phyloP scores from a whole-genome alignment of 2,329 filamentous ascomycete species.

The Aspergillus melleus region DNA sequence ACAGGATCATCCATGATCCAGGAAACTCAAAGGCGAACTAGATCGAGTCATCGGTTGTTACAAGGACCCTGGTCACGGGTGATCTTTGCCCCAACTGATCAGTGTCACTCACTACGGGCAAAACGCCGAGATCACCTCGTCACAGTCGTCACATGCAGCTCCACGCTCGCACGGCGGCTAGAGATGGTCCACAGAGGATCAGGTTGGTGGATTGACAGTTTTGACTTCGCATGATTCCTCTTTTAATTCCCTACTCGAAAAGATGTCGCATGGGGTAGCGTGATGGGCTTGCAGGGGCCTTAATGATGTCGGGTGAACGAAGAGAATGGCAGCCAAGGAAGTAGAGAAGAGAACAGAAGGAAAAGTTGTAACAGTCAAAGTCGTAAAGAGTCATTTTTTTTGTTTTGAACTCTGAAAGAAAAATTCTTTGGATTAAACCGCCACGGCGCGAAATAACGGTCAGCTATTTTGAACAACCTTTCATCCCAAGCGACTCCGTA shows the following conservation, averaged over 20 bases:
- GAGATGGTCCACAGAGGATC: not conserved
- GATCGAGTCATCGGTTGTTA: not conserved
- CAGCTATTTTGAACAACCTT: constrained; percentile 45
- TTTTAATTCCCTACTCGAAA: not conserved
- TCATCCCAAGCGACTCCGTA: constrained; percentile 43
- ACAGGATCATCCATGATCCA: not conserved
- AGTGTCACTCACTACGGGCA: not conserved
- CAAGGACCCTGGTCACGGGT: not conserved
- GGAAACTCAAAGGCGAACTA: no score
- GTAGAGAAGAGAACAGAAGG: not conserved
- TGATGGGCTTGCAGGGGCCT: not conserved
- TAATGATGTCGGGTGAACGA: not conserved
- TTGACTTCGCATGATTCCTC: not conserved
- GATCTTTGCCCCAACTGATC: not conserved
- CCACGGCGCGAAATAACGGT: constrained; percentile 43
- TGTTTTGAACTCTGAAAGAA: constrained; percentile 35
- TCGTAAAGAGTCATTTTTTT: constrained; percentile 26
- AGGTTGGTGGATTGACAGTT: not conserved
- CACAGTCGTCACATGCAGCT: not conserved
- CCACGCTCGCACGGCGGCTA: not conserved
- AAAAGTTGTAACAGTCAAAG: constrained; percentile 3
- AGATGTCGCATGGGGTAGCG: not conserved
- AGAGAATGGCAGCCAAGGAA: not conserved
- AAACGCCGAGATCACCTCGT: not conserved
- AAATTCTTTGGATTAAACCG: constrained; percentile 45